Evolutionary conservation across 495 filamentous ascomycete species (phyloP), one percentile per base, ranked within the genome.

Genomic region (Penicilliopsis zonata): DNA sequence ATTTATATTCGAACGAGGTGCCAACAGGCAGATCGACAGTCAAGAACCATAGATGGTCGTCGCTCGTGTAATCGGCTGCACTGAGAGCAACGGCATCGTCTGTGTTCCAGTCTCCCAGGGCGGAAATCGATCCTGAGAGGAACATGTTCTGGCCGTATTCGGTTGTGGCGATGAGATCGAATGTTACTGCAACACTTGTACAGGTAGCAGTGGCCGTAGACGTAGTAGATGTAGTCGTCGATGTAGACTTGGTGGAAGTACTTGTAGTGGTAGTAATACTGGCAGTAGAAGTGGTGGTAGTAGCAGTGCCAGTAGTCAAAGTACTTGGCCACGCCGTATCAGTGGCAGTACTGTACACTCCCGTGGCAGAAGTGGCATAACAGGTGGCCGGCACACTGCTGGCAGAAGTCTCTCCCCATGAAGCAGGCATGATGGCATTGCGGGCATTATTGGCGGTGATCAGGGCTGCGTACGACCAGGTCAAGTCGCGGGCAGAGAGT

Each of bases 1-100:
- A 83, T 55, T 82, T 83, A 45, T 81, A 83, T 50, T 74, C 42
- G 15, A 83, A 61, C 1, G 36, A 44, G 26, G 53, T 53, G 0
- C 72, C 71, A 0, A 59, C 61, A 2, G 61, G 49, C 0, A 81
- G 42, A 1, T 42, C 40, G 2, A 79, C 30, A 0, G 61, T 63
- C 0, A 44, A 61, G 9, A 33, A 54, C 76, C 77, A 82, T 10
- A 72, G 31, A 0, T 67, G 74, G 41, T 76, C 63, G 21, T 43
- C 57, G 1, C 43, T 36, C 2, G 65, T 67, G 40, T 80, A 80
- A 5, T 53, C 36, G 12, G 35, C 41, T 2, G 75, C 65, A 9
- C 55, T 63, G 8, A 81, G 55, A 0, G 61, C 23, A 0, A 78
- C 36, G 0, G 64, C 72, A 5, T 46, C 50, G 13, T 34, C 42